These are phyloP conservation scores for Leccinum griseonigrum DNA, from an alignment of 1,284 basidiomycete genomes.

Conservation along the genomic window DNA sequence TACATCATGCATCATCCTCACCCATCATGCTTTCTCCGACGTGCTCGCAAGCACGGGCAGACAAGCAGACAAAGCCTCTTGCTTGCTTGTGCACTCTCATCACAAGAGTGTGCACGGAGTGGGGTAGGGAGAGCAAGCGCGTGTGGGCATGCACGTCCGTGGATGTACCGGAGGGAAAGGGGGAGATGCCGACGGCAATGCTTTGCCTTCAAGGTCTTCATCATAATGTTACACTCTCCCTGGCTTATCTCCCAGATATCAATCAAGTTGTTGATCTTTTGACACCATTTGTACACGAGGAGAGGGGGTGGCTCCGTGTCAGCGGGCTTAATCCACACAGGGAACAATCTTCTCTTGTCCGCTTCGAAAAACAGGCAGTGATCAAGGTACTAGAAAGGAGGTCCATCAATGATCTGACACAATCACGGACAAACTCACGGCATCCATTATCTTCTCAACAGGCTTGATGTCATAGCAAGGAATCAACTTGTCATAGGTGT, in stretches of 20 bases:
- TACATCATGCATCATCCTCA: too few species aligned
- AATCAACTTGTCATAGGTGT: conserved; percentile 96
- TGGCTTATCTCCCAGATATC: conserved; percentile 97
- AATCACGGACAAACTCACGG: conserved; percentile 46
- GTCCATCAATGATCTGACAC: conserved; percentile 10
- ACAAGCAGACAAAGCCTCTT: too few species aligned
- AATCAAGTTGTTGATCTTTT: conserved; percentile 90
- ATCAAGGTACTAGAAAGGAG: conserved; percentile 69
- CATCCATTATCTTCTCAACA: conserved; percentile 98
- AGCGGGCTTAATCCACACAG: conserved; percentile 96
- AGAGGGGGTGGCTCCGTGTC: conserved; percentile 96
- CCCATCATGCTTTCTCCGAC: too few species aligned
- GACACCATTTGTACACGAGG: conserved; percentile 96
- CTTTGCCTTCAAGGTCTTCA: conserved; percentile 76
- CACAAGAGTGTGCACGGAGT: too few species aligned
- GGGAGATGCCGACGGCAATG: too few species aligned
- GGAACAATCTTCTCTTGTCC: conserved; percentile 97
- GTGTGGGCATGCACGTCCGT: too few species aligned
- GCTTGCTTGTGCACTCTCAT: too few species aligned
- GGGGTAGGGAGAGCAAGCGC: too few species aligned
- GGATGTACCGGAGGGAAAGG: too few species aligned
- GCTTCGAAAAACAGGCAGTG: conserved; percentile 90
- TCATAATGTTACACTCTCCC: conserved; percentile 94
- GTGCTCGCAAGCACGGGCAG: too few species aligned
- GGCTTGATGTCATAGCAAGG: conserved; percentile 98